A percentile compares a stretch with the other conserved stretches of the same genome.
phyloP scores from a whole-genome alignment of 305 asterid genomes.

The Fraxinus paxiana region DNA sequence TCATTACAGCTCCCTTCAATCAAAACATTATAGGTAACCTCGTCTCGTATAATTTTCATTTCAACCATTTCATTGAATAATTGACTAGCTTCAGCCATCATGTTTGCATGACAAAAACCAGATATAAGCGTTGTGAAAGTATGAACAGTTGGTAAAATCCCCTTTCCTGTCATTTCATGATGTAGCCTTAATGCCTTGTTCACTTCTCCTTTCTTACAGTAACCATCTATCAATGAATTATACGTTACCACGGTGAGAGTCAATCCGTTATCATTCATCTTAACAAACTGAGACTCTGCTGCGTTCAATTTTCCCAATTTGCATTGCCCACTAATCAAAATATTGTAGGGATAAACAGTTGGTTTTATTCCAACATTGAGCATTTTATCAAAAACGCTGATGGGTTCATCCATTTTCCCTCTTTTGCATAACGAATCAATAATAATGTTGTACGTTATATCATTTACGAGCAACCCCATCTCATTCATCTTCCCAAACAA shows the following conservation, averaged over 20 bases:
- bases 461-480: slow-evolving; percentile 53
- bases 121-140: slow-evolving; percentile 65
- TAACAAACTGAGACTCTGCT: slow-evolving; percentile 48
- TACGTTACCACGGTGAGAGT: slow-evolving; percentile 73
- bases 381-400: slow-evolving; percentile 48
- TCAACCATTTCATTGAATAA: slow-evolving; percentile 51
- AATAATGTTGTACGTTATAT: slow-evolving; percentile 55
- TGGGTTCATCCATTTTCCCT: slow-evolving; percentile 56
- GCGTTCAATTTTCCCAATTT: slow-evolving; percentile 48
- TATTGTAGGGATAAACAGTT: slow-evolving; percentile 61
- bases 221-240: slow-evolving; percentile 78
- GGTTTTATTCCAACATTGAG: slow-evolving; percentile 41
- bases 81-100: slow-evolving; percentile 59
- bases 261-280: slow-evolving; percentile 54
- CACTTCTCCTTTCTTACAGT: slow-evolving; percentile 53
- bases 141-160: slow-evolving; percentile 62
- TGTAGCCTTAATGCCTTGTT: slow-evolving; percentile 59
- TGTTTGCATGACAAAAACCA: slow-evolving; percentile 58
- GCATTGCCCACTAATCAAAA: slow-evolving; percentile 68
- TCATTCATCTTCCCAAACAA: slow-evolving; percentile 57
- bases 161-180: slow-evolving; percentile 76
- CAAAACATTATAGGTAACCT: slow-evolving; percentile 36
- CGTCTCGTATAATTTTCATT: slow-evolving; percentile 54
- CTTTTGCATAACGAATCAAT: slow-evolving; percentile 57
- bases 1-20: slow-evolving; percentile 68